Base-by-base conservation (phyloP, 225 moss, liverwort and hornwort genomes). In the Marchantia paleacea region DNA sequence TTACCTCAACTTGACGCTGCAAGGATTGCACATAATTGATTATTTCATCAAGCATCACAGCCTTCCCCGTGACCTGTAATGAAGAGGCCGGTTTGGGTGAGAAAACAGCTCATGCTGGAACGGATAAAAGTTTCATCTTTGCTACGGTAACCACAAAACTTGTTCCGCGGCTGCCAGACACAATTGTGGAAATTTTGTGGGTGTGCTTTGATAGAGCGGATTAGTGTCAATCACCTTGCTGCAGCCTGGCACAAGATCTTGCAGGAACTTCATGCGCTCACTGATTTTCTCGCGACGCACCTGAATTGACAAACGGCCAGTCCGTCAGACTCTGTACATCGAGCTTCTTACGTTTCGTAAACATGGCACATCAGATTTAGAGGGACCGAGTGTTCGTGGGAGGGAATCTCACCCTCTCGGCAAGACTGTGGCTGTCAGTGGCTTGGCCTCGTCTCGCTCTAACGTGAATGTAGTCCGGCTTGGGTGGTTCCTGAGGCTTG, bases 21-120 rank as follows among this genome's bases (percentile, higher is more conserved):
- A 92, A 80, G 10, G 92, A 89, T 81, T 92, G 92, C 78, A 92
- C 92, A 80, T 92, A 92, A 80, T 92, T 92, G 88, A 92, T 92
- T 62, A 92, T 92, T 85, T 92, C 92, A 88, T 92, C 92, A 78
- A 92, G 69, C 92, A 92, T 92, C 68, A 91, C 87, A 25, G 92
- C 92, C 78, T 91, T 92, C 72, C 92, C 92, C 3, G 91, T 92
- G 72, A 92, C 91, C 92, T 92, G 92, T 69, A 30, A 15, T 30
- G 69, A 30, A 57, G 2, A 20, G 30, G 0, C 12, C 11, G 28
- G 55, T 54, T n/a, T 13, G n/a, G 68, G 30, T 31, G n/a, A 68
- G 24, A 68, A 12, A 68, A 12, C 10, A 68, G 63, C 24, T 63
- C 0, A 63, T 63, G 7, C 25, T 16, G 25, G 0, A 68, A 65